These are phyloP conservation scores for Candida neerlandica DNA, from an alignment of 1,139 yeast species.

Conservation along the genomic window DNA sequence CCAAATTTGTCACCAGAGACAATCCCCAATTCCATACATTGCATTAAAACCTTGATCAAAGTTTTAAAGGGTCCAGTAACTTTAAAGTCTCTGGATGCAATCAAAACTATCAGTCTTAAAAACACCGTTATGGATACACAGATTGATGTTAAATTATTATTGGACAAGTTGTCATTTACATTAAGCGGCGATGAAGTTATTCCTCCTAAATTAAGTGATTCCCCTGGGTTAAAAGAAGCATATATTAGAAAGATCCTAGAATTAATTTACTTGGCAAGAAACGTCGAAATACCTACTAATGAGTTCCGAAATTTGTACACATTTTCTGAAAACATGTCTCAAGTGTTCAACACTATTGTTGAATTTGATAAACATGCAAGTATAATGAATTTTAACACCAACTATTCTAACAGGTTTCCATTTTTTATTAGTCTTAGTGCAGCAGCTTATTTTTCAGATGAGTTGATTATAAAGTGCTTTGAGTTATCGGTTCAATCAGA, in stretches of 20 bases:
- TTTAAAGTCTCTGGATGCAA: constrained; percentile 41
- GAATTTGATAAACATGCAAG: constrained; percentile 46
- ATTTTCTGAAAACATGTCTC: constrained; percentile 40
- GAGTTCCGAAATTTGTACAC: constrained; percentile 42
- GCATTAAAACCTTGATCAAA: constrained; percentile 58
- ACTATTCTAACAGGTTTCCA: constrained; percentile 23
- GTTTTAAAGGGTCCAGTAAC: constrained; percentile 65
- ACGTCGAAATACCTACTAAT: constrained; percentile 24
- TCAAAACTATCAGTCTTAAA: constrained; percentile 54
- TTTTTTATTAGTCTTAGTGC: constrained; percentile 59
- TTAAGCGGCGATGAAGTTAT: constrained; percentile 46
- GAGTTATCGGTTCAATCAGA: constrained; percentile 58
- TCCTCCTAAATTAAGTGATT: constrained; percentile 54
- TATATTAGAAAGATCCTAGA: constrained; percentile 54
- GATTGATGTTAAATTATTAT: constrained; percentile 56
- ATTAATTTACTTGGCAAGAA: constrained; percentile 44
- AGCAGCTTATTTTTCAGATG: constrained; percentile 61
- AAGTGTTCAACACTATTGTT: constrained; percentile 37
- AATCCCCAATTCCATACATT: constrained; percentile 53
- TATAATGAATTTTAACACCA: constrained; percentile 17
- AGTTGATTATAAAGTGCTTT: constrained; percentile 61
- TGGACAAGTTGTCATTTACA: constrained; percentile 47
- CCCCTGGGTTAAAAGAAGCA: constrained; percentile 42
- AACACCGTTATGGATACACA: constrained; percentile 54
- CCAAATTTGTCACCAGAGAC: constrained; percentile 32